Evolutionary conservation across 805 yeast species (phyloP).

Genomic region (Candida awuae): DNA sequence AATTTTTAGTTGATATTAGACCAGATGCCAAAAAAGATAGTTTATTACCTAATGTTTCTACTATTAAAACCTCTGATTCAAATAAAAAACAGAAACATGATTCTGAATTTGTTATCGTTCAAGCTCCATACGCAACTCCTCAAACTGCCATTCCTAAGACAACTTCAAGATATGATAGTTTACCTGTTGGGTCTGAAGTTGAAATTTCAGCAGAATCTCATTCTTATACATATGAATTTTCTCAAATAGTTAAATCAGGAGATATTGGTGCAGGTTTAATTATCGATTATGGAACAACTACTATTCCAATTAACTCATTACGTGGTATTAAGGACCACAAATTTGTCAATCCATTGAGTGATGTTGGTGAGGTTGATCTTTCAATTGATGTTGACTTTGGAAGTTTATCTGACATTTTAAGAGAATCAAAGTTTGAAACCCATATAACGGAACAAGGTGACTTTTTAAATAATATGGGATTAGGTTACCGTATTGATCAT

Average conservation of each 20-base stretch:
- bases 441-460: conserved; percentile 55
- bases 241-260: conserved; percentile 28
- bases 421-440: conserved; percentile 17
- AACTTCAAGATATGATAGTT: conserved; percentile 40
- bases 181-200: conserved; percentile 49
- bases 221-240: conserved; percentile 46
- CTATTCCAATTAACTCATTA: conserved; percentile 62
- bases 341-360: conserved; percentile 65
- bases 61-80: conserved; percentile 9
- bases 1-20: conserved; percentile 55
- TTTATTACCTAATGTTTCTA: conserved; percentile 18
- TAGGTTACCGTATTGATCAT: conserved; percentile 60
- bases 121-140: conserved; percentile 54
- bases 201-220: conserved; percentile 74
- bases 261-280: conserved; percentile 57
- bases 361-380: conserved; percentile 74
- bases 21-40: conserved; percentile 10
- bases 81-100: conserved; percentile 9
- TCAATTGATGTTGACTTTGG: conserved; percentile 80
- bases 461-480: conserved; percentile 69
- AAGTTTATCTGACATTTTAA: conserved; percentile 38
- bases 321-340: conserved; percentile 68
- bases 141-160: conserved; percentile 49
- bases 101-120: conserved; percentile 44
- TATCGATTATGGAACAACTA: conserved; percentile 68